Conservation (phyloP, 352 stramenopile species). For the Pythium pectinolyticum region DNA sequence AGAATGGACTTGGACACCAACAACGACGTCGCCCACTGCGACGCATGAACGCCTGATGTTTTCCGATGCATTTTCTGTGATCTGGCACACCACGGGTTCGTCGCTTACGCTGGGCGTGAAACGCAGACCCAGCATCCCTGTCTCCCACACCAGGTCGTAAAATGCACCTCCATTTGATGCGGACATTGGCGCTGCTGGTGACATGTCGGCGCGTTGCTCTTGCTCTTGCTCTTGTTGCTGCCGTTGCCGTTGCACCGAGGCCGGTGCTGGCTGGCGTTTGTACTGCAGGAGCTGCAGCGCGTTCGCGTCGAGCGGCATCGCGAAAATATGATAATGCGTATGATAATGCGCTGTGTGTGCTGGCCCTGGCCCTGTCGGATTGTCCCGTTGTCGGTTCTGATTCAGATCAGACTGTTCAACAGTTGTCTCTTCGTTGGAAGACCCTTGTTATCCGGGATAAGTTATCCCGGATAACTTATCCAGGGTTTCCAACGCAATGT, state of each 20-base stretch:
- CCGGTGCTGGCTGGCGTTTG: conserved; percentile 16
- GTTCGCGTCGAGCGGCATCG: conserved; percentile 18
- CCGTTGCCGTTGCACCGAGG: background rate
- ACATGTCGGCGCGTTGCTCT: background rate
- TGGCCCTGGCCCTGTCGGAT: too few species aligned
- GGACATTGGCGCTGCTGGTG: background rate
- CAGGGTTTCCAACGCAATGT: too few species aligned
- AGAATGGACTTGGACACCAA: conserved; percentile 50
- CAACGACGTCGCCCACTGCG: conserved; percentile 63
- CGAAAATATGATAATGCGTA: background rate
- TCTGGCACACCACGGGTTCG: conserved; percentile 69
- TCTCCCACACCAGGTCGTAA: conserved; percentile 67
- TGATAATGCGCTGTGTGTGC: background rate
- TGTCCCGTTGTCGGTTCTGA: too few species aligned
- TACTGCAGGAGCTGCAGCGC: conserved; percentile 20
- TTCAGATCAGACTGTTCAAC: too few species aligned
- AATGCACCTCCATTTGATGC: background rate
- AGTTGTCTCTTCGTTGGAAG: too few species aligned
- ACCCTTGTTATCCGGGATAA: too few species aligned
- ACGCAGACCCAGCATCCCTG: conserved; percentile 54
- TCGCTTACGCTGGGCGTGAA: conserved; percentile 76
- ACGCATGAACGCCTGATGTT: conserved; percentile 48
- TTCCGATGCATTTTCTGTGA: conserved; percentile 47
- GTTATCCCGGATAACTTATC: too few species aligned
- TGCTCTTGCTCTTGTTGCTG: background rate